These are phyloP conservation scores for Curvularia sp. DNA, from an alignment of 2,329 filamentous ascomycete genomes.

Conservation along the genomic window DNA sequence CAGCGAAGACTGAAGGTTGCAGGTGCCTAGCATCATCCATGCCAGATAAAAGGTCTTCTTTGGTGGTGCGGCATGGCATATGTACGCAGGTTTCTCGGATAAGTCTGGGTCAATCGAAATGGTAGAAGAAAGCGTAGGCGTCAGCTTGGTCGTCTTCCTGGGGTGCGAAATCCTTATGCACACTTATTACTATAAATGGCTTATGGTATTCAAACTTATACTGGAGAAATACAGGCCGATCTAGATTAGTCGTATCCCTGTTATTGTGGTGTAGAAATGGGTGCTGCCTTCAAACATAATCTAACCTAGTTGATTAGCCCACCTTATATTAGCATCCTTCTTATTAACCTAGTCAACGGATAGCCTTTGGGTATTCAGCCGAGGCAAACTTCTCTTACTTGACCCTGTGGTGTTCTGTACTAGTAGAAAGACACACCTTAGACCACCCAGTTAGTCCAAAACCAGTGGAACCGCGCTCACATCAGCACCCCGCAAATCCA, in stretches of 20 bases:
- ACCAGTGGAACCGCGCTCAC: background rate
- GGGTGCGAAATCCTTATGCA: background rate
- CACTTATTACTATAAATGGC: background rate
- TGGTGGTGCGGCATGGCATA: background rate
- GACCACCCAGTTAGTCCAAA: background rate
- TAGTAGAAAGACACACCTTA: background rate
- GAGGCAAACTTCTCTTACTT: background rate
- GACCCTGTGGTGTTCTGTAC: background rate
- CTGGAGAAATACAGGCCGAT: background rate
- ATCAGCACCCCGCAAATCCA: background rate
- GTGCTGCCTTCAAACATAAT: background rate
- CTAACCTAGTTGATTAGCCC: background rate
- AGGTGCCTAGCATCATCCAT: background rate
- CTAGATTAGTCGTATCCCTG: background rate
- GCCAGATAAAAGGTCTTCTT: background rate
- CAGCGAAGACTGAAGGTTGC: background rate
- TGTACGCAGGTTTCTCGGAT: background rate
- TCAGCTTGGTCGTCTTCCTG: background rate
- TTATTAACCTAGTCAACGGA: background rate
- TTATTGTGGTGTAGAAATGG: background rate
- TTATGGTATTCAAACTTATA: background rate
- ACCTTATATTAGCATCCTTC: background rate
- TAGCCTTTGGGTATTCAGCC: background rate
- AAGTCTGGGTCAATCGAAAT: background rate
- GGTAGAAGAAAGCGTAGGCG: background rate